Base-by-base conservation (phyloP, 306 rosid genomes). In the Alnus glutinosa region DNA sequence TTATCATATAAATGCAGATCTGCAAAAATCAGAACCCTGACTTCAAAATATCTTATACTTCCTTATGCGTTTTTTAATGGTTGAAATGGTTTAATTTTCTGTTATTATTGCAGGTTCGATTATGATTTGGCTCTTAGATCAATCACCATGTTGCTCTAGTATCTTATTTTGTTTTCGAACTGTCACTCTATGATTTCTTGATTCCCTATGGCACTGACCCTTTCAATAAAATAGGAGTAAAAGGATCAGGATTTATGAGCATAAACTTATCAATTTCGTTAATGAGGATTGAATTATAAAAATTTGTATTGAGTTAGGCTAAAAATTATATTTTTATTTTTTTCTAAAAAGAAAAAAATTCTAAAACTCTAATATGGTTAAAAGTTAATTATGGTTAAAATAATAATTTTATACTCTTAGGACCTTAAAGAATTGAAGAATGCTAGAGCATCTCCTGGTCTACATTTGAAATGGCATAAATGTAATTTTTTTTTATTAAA, bases 141-240 rank as follows among this genome's bases (percentile, higher is more conserved):
- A 74, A 68, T 70, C 36, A 76, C 61, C 86, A 87, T 82, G 90
- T 77, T 86, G 3, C 70, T 11, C 42, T 63, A 13, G 10, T 62
- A 30, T 62, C 30, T 11, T 62, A 62, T 11, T 32, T 11, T 13
- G 16, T 32, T 34, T 14, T 32, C 4, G 14, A 12, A 34, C 18
- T 62, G 39, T 18, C 79, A 55, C 44, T 11, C 23, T 23, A 36
- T 37, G 55, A 18, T 52, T 39, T 62, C 37, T 76, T 71, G 81
- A 83, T 75, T 81, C 79, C 80, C 64, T 42, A 42, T 28, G 81
- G 30, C 18, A 57, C 11, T 57, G 11, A 57, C 32, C 63, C 10
- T 57, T 7, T 19, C 28, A n/a, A 19, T 7, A 57, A 18, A 57
- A 67, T 7, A 39, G 10, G 11, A n/a, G 47, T 18, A 34, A 67